phyloP scores from a whole-genome alignment of 768 basidiomycete species.

The Chlorophyllum brunneum region DNA sequence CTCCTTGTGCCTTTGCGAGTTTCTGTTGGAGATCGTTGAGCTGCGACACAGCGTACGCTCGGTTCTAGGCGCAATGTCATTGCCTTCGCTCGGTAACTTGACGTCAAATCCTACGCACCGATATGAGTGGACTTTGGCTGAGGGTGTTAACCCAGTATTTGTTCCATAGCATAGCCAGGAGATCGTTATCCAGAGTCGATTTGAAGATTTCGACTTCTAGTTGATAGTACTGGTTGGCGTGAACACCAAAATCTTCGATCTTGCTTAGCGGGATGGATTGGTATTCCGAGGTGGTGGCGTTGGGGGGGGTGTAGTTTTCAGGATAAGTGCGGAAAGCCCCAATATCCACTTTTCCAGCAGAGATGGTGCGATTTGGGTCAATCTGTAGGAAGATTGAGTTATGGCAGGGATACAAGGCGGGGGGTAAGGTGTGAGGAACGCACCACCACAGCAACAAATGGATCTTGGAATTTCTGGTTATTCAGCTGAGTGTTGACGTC shows the following conservation, averaged over 20 bases:
- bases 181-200: slow-evolving; percentile 78
- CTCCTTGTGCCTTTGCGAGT: slow-evolving; percentile 63
- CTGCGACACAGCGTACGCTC: slow-evolving; percentile 91
- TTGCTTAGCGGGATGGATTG: slow-evolving; percentile 96
- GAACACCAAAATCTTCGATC: slow-evolving; percentile 99
- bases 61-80: slow-evolving; percentile 56
- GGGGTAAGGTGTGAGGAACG: slow-evolving; percentile 24
- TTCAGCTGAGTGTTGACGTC: slow-evolving; percentile 96
- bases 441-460: slow-evolving; percentile 95
- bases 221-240: slow-evolving; percentile 93
- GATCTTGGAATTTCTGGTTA: slow-evolving; percentile 94
- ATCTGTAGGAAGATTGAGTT: slow-evolving; percentile 47
- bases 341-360: slow-evolving; percentile 97
- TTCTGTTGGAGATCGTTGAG: slow-evolving; percentile 89
- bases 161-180: slow-evolving; percentile 93
- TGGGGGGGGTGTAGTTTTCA: slow-evolving; percentile 86
- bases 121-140: slow-evolving; percentile 88
- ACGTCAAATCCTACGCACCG: slow-evolving; percentile 46
- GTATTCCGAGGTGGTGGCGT: slow-evolving; percentile 71
- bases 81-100: not conserved
- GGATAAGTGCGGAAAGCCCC: slow-evolving; percentile 98
- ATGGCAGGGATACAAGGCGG: not conserved
- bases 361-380: slow-evolving; percentile 97
- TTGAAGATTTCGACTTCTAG: slow-evolving; percentile 96
- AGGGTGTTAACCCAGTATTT: slow-evolving; percentile 99